Base-by-base conservation (phyloP, 306 rosid genomes). In the Oemleria cerasiformis region DNA sequence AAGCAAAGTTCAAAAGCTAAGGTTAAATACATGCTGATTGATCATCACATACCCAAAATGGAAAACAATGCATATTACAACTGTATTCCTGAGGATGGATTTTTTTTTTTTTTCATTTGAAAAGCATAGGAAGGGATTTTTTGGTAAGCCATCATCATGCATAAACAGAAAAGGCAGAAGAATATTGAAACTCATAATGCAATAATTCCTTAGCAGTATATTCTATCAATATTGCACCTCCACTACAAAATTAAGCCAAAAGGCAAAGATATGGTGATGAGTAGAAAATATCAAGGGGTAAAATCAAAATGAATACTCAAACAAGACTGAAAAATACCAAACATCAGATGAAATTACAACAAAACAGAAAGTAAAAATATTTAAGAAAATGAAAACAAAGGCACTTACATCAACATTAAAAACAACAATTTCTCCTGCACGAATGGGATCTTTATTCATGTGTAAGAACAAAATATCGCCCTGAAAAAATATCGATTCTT, bases 371-470 rank as follows among this genome's bases (percentile, higher is more conserved):
- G 10, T 11, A 11, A 17, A 50, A 17, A 72, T 20, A 0, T n/a
- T 7, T 21, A 59, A 21, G 58, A 16, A 44, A 62, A 30, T 43
- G 0, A 21, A 73, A 49, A 1, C 13, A 47, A 40, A 25, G 57
- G 51, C 65, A 67, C 98, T 86, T 83, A 93, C 98, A 75, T 91
- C 97, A 23, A 88, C 85, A 72, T 93, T 90, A 64, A 93, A 93
- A 15, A 93, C 98, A 70, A 93, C 98, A 86, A 93, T 93, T 81
- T 93, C 98, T 76, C 98, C 98, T 0, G 98, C 89, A 57, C 98
- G 92, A 77, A 93, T 93, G 45, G 98, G 98, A 63, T 88, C 97
- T 51, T 87, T 84, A 80, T 86, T 88, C 97, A 93, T 88, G 88
- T 84, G 97, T 77, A 93, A 82, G 81, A 93, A 93, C 64, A 90